These are phyloP conservation scores for Aureobasidium zeae DNA, from an alignment of 2,329 filamentous ascomycete genomes.

Conservation along the genomic window DNA sequence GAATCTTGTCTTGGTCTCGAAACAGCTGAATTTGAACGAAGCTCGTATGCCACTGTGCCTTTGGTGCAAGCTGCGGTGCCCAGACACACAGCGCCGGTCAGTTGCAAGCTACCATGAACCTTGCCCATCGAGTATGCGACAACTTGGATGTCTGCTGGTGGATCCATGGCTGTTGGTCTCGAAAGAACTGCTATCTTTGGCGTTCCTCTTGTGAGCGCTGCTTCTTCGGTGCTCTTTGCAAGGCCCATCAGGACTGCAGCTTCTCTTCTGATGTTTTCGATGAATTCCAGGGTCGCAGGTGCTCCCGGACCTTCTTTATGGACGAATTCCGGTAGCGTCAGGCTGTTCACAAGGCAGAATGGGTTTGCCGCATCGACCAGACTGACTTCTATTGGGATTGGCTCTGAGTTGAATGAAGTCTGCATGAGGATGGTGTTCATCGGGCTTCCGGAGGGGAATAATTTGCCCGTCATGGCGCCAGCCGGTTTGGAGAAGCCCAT, in stretches of 20 bases:
- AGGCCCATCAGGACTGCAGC: slow-evolving; percentile 21
- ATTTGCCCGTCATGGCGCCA: slow-evolving; percentile 20
- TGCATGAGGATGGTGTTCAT: slow-evolving; percentile 17
- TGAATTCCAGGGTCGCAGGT: slow-evolving; percentile 18
- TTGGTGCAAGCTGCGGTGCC: slow-evolving; percentile 25
- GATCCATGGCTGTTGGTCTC: slow-evolving; percentile 12
- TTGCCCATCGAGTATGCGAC: slow-evolving; percentile 28
- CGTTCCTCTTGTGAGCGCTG: slow-evolving; percentile 21
- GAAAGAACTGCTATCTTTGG: slow-evolving; percentile 22
- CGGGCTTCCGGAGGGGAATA: slow-evolving; percentile 18
- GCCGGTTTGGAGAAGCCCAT: slow-evolving; percentile 20
- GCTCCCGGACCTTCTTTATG: slow-evolving; percentile 11
- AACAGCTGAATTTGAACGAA: neutral
- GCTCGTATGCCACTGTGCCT: slow-evolving; percentile 24
- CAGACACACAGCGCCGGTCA: slow-evolving; percentile 29
- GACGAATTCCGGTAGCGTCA: slow-evolving; percentile 16
- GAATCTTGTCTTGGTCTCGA: neutral
- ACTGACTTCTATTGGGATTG: slow-evolving; percentile 20
- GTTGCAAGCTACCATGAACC: slow-evolving; percentile 27
- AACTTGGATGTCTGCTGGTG: slow-evolving; percentile 20
- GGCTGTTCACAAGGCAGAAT: slow-evolving; percentile 19
- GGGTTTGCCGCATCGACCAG: slow-evolving; percentile 22
- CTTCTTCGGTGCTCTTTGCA: slow-evolving; percentile 18
- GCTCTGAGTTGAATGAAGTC: neutral
- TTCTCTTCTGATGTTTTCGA: slow-evolving; percentile 19